Evolutionary conservation across 345 rosid species (phyloP).

Genomic region (Salix suchowensis): DNA sequence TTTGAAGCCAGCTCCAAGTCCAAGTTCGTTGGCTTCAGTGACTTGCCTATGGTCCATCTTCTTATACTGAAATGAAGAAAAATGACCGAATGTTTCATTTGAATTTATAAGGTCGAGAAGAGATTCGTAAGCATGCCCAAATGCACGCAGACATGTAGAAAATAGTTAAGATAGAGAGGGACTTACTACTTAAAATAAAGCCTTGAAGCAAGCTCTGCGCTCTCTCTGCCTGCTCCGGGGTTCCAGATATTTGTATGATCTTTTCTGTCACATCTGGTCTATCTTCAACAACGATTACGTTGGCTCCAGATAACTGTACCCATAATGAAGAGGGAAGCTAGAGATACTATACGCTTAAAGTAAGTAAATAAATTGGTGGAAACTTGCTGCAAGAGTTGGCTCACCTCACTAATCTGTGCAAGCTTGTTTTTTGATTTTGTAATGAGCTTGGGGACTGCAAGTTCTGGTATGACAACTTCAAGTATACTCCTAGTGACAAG

Average conservation of each 20-base stretch:
- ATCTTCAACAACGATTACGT: constrained; percentile 70
- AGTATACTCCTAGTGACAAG: constrained; percentile 91
- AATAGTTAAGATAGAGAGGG: background rate
- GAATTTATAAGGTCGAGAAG: background rate
- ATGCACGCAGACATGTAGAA: background rate
- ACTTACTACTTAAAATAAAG: constrained; percentile 91
- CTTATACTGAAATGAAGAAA: constrained; percentile 53
- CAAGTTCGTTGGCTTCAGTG: background rate
- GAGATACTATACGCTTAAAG: background rate
- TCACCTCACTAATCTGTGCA: constrained; percentile 89
- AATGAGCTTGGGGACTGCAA: constrained; percentile 75
- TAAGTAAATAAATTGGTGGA: background rate
- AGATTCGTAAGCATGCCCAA: too few relatives aligned
- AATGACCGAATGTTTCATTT: background rate
- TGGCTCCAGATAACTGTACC: constrained; percentile 88
- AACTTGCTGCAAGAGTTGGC: constrained; percentile 1
- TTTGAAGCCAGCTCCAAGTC: background rate
- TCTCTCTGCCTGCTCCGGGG: constrained; percentile 92
- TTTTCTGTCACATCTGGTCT: constrained; percentile 60
- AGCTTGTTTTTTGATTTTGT: constrained; percentile 88
- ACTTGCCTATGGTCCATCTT: constrained; percentile 48
- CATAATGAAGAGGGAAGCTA: background rate
- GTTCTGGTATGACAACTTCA: constrained; percentile 90
- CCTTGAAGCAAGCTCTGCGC: constrained; percentile 98
- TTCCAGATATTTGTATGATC: constrained; percentile 81